Evolutionary conservation across 2,329 filamentous ascomycete species (phyloP).

Genomic region (Pezicula carpinea): DNA sequence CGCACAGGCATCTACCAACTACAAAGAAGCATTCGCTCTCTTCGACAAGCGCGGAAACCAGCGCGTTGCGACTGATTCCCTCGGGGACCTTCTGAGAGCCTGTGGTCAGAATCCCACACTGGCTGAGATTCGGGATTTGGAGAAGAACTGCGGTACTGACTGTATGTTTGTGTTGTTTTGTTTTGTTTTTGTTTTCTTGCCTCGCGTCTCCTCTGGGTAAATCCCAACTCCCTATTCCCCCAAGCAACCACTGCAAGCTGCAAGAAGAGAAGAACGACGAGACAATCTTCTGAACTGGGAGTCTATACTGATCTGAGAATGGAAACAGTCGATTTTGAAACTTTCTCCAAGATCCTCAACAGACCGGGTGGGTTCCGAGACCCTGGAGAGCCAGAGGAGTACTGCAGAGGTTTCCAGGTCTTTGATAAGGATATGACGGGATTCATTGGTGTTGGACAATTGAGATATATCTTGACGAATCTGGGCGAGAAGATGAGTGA

Average conservation of each 20-base stretch:
- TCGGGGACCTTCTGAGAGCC: slow-evolving; percentile 91
- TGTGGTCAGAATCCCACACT: slow-evolving; percentile 98
- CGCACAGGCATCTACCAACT: slow-evolving; percentile 80
- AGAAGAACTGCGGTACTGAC: slow-evolving; percentile 83
- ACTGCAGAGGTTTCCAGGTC: slow-evolving; percentile 97
- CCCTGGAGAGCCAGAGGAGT: slow-evolving; percentile 95
- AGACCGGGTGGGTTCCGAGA: slow-evolving; percentile 97
- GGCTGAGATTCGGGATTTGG: slow-evolving; percentile 85
- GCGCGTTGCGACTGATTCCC: slow-evolving; percentile 77
- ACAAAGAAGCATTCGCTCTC: slow-evolving; percentile 99
- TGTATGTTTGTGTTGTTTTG: too few relatives aligned
- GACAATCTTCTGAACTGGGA: background rate
- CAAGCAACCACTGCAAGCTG: background rate
- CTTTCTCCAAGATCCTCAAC: slow-evolving; percentile 95
- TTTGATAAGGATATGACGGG: slow-evolving; percentile 99
- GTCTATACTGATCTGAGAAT: background rate
- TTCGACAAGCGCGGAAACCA: slow-evolving; percentile 99
- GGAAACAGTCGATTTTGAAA: slow-evolving; percentile 85
- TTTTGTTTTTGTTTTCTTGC: background rate
- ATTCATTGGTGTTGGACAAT: slow-evolving; percentile 94
- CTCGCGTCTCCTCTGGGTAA: slow-evolving; percentile 2
- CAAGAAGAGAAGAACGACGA: background rate
- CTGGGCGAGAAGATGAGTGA: slow-evolving; percentile 99
- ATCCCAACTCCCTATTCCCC: background rate
- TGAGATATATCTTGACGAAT: slow-evolving; percentile 97